phyloP scores from a whole-genome alignment of 371 early-diverging fungal genomes.

The Mucor lusitanicus region DNA sequence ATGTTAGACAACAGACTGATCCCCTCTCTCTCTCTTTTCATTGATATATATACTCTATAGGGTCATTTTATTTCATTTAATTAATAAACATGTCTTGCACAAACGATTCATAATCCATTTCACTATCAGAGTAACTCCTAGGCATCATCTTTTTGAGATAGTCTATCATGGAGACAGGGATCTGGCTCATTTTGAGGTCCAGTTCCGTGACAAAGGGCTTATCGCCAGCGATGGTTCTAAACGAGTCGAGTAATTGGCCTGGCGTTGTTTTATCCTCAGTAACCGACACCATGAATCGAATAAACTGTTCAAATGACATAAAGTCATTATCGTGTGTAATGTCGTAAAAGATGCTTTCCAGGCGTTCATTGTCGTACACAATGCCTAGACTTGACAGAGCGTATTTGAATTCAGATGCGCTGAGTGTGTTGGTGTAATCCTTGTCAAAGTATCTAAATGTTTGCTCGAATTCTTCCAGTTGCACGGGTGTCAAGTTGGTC shows the following conservation, averaged over 20 bases:
- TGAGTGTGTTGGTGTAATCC: constrained; percentile 73
- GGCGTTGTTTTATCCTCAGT: constrained; percentile 92
- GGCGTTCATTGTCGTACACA: constrained; percentile 76
- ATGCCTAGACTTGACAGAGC: constrained; percentile 86
- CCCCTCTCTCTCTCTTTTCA: neutral
- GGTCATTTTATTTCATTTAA: too few relatives aligned
- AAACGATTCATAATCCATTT: constrained; percentile 63
- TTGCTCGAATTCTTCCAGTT: constrained; percentile 90
- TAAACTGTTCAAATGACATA: constrained; percentile 87
- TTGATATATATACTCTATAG: too few relatives aligned
- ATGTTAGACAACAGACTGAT: too few relatives aligned
- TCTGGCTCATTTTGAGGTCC: constrained; percentile 67
- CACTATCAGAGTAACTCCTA: constrained; percentile 24
- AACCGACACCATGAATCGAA: constrained; percentile 81
- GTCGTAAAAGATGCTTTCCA: constrained; percentile 67
- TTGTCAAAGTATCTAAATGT: constrained; percentile 91
- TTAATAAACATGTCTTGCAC: constrained; percentile 67
- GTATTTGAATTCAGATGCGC: constrained; percentile 82
- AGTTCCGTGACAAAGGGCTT: constrained; percentile 80
- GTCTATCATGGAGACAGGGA: constrained; percentile 70
- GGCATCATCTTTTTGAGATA: constrained; percentile 80
- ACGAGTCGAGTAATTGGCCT: constrained; percentile 85
- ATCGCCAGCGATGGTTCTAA: constrained; percentile 83
- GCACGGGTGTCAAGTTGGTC: constrained; percentile 91
- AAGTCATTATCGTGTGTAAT: constrained; percentile 62